Conservation (phyloP, 805 yeast species). For the Lachancea thermotolerans region DNA sequence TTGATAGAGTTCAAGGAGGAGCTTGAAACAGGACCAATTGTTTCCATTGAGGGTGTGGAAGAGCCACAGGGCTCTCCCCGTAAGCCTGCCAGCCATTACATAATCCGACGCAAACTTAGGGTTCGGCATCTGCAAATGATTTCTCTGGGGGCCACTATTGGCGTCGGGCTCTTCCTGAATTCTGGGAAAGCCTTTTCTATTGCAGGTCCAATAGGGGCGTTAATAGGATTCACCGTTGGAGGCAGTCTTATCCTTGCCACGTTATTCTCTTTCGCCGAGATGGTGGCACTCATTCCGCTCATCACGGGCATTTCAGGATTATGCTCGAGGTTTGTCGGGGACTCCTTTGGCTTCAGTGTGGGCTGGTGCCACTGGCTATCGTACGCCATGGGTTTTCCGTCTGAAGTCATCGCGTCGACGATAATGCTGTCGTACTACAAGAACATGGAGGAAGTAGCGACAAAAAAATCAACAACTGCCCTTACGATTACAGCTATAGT, state of each 20-base stretch:
- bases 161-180: conserved; percentile 65
- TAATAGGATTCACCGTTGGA: conserved; percentile 57
- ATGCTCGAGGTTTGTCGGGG: conserved; percentile 68
- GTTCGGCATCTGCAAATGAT: conserved; percentile 71
- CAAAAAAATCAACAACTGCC: conserved; percentile 37
- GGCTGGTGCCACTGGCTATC: conserved; percentile 73
- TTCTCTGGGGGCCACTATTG: conserved; percentile 71
- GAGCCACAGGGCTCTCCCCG: not conserved
- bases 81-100: conserved; percentile 9
- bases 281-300: conserved; percentile 73
- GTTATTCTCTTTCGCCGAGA: conserved; percentile 70
- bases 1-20: conserved; percentile 3
- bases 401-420: conserved; percentile 75
- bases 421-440: conserved; percentile 67
- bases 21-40: conserved; percentile 2
- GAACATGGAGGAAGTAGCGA: conserved; percentile 41
- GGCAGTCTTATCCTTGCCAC: conserved; percentile 64
- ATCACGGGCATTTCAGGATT: conserved; percentile 74
- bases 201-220: conserved; percentile 73
- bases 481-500: conserved; percentile 58
- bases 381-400: conserved; percentile 65
- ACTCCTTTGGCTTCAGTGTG: conserved; percentile 67
- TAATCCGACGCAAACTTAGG: conserved; percentile 48
- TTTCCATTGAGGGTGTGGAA: not conserved
- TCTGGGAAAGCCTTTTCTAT: conserved; percentile 67